A percentile compares a stretch with the other conserved stretches of the same genome.
Evolutionary conservation across 768 basidiomycete species (phyloP).

Genomic region (Strobilomyces dryophilus): DNA sequence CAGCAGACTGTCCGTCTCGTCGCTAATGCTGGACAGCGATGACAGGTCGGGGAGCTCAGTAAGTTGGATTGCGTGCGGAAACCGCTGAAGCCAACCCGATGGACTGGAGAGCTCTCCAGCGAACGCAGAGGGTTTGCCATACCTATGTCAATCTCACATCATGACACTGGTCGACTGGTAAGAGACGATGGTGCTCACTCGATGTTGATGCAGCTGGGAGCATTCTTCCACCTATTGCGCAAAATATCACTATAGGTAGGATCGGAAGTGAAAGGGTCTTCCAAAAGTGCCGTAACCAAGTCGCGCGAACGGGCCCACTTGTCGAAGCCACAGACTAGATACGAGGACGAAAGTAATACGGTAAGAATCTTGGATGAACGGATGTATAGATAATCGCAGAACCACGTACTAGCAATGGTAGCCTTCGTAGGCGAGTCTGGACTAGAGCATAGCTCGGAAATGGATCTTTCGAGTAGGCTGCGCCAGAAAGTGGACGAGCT

Average conservation of each 20-base stretch:
- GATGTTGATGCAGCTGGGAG: constrained; percentile 21
- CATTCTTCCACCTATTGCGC: constrained; percentile 46
- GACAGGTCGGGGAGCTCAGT: constrained; percentile 33
- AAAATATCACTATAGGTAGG: constrained; percentile 39
- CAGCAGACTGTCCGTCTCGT: constrained; percentile 16
- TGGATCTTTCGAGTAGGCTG: constrained; percentile 35
- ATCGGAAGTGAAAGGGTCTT: constrained; percentile 65
- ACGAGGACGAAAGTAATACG: neutral
- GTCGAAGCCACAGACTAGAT: constrained; percentile 55
- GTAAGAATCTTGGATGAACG: constrained; percentile 1
- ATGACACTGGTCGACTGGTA: neutral
- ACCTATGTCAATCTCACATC: constrained; percentile 7
- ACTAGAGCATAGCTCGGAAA: constrained; percentile 28
- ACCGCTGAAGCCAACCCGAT: constrained; percentile 55
- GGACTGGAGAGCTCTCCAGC: constrained; percentile 35
- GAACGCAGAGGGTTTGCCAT: constrained; percentile 21
- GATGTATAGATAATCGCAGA: neutral
- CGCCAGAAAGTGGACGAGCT: constrained; percentile 46
- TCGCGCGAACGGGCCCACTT: constrained; percentile 50
- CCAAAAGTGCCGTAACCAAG: constrained; percentile 65
- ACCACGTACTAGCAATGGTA: constrained; percentile 46
- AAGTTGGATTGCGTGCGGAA: constrained; percentile 47
- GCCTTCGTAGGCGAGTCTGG: constrained; percentile 34
- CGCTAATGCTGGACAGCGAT: constrained; percentile 13
- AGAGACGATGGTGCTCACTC: constrained; percentile 19